Evolutionary conservation across 108 stramenopile species (phyloP).

Genomic region (Nitzschia sp.): DNA sequence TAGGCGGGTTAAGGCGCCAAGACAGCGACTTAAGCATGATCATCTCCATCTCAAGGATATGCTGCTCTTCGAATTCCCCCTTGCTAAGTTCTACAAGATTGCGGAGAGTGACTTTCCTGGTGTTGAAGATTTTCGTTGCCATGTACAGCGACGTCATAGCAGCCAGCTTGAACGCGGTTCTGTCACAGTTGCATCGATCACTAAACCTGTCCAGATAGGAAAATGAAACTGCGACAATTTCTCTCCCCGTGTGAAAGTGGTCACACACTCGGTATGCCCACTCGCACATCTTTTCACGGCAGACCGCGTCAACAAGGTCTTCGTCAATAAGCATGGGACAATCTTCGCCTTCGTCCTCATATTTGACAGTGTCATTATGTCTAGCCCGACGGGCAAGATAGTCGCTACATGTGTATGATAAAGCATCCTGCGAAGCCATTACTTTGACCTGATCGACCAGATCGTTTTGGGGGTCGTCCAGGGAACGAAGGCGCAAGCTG

Average conservation of each 20-base stretch:
- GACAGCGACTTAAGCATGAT: conserved; percentile 50
- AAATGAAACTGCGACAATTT: conserved; percentile 49
- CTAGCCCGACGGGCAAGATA: conserved; percentile 25
- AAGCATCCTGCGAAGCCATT: conserved; percentile 13
- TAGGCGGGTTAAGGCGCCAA: conserved; percentile 56
- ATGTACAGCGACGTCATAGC: conserved; percentile 63
- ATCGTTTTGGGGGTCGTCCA: background rate
- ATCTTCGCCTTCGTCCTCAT: background rate
- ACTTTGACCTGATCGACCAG: conserved; percentile 14
- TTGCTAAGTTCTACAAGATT: conserved; percentile 46
- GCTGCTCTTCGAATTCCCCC: conserved; percentile 47
- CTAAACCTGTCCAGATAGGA: conserved; percentile 49
- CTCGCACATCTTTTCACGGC: conserved; percentile 53
- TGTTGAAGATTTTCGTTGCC: conserved; percentile 50
- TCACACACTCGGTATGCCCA: conserved; percentile 53
- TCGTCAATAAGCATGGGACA: conserved; percentile 7
- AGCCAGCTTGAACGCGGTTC: conserved; percentile 58
- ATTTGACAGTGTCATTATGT: background rate
- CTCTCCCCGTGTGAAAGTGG: conserved; percentile 41
- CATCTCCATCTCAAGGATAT: conserved; percentile 56
- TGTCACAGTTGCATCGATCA: conserved; percentile 48
- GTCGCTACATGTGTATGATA: conserved; percentile 26
- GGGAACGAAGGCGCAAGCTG: too few relatives aligned
- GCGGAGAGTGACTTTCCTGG: conserved; percentile 21
- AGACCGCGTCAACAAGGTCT: conserved; percentile 37